Base-by-base conservation (phyloP, 345 rosid species). In the Aquilaria malaccensis region DNA sequence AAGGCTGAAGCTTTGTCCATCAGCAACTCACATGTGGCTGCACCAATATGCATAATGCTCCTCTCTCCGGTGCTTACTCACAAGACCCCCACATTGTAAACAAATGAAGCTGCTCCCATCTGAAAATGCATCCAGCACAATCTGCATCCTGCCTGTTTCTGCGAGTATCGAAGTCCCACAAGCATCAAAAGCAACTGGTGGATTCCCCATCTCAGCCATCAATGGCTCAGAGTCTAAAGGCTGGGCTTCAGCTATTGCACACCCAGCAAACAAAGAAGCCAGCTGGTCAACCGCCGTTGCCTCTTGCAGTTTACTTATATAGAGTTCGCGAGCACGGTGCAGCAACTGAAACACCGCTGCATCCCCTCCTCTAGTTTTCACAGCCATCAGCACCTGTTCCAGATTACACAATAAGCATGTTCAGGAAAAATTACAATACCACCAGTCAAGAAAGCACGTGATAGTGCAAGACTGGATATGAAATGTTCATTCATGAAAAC, bases 81-180 rank as follows among this genome's bases (percentile, higher is more conserved):
- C 99, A 46, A 95, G 87, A 59, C 99, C 97, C 11, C 99, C 96
- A 11, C 99, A 95, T 14, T 82, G 83, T 71, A 95, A 70, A 70
- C 97, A 91, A 41, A 88, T 81, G 73, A 88, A 95, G 80, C 95
- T 95, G 83, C 95, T 95, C 70, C 96, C 97, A 37, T 91, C 97
- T 0, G 94, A 80, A 77, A 80, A 91, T 30, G 97, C 97, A 50
- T 91, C 99, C 67, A 86, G 74, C 74, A 86, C 85, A 51, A 95
- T 68, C 69, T 91, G 99, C 51, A 49, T 76, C 75, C 95, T 81
- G 50, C 97, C 95, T 29, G 82, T 78, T 71, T 95, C 91, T 0
- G 89, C 86, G 11, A 95, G 81, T 55, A 91, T 91, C 52, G 97
- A 95, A 74, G 69, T 65, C 48, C 75, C 90, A 14, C 69, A 79